Evolutionary conservation across 2,329 filamentous ascomycete species (phyloP), one percentile per base, ranked within the genome.

Genomic region (Diaporthe capsici): DNA sequence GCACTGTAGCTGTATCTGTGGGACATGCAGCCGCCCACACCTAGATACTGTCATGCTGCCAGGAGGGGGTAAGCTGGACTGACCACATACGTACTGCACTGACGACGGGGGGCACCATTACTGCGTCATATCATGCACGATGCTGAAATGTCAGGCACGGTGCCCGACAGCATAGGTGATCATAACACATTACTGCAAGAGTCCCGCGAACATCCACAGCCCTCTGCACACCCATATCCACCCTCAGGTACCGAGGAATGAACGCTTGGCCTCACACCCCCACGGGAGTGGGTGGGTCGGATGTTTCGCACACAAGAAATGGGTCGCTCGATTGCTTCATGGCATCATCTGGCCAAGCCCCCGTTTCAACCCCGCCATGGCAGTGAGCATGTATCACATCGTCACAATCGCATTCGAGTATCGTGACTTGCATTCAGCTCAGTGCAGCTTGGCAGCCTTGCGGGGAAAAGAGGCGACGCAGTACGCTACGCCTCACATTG

Each of bases 301-400:
- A 37, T 44, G 71, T 73, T 73, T 55, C 58, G 71, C 58, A 55
- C 58, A 58, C 37, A 20, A 55, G 37, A 55, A 28, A 42, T 25
- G 39, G 57, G 58, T 65, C 71, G 44, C 20, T 65, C n/a, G 47
- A 55, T 15, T 53, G 58, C 31, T 44, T 42, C 34, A 31, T 55
- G 57, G 71, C 71, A 73, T 73, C 71, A 73, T 55, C 31, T 60
- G 42, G 53, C 70, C 70, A 70, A 70, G 42, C 70, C 70, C 42
- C 55, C 44, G 71, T 61, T 55, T 70, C 65, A 70, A 55, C 65
- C 65, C 65, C 34, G 12, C 65, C 49, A 70, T 70, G 65, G 49
- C 28, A n/a, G 49, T 70, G 49, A 53, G 47, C 49, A 31, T 70
- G 65, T 55, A 55, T 55, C 49, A 70, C 49, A 55, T 70, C 65